Evolutionary conservation across 2,329 filamentous ascomycete species (phyloP).

Genomic region (Drechslerella dactyloides): DNA sequence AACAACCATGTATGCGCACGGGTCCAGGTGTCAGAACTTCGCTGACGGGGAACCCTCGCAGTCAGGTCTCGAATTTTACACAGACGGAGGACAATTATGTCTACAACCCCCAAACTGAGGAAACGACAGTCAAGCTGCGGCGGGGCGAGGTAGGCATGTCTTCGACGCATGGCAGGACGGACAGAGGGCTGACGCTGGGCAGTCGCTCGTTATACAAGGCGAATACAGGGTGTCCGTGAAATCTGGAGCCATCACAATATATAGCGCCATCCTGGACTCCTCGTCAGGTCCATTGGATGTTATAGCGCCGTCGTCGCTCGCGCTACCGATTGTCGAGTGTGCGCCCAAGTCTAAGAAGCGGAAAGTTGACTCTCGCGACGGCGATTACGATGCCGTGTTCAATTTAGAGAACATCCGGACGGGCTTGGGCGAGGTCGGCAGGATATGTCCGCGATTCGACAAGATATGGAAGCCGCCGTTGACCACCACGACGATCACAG

Average conservation of each 20-base stretch:
- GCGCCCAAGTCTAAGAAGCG: constrained; percentile 54
- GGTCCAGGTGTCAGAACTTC: constrained; percentile 2
- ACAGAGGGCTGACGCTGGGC: neutral
- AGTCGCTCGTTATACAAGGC: constrained; percentile 71
- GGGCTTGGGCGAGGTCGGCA: constrained; percentile 64
- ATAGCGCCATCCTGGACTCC: constrained; percentile 68
- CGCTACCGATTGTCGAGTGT: constrained; percentile 70
- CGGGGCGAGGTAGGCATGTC: constrained; percentile 50
- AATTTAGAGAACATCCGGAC: constrained; percentile 63
- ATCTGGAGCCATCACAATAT: constrained; percentile 69
- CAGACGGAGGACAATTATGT: constrained; percentile 51
- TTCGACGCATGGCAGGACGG: neutral
- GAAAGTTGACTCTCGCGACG: constrained; percentile 50
- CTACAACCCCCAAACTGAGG: constrained; percentile 17
- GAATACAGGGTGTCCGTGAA: constrained; percentile 70
- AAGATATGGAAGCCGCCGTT: constrained; percentile 66
- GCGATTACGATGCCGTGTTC: constrained; percentile 63
- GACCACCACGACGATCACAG: constrained; percentile 58
- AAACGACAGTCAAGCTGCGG: constrained; percentile 46
- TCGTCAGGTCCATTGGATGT: constrained; percentile 62
- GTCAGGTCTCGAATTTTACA: constrained; percentile 53
- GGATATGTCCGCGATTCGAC: constrained; percentile 70
- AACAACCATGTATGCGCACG: constrained; percentile 34
- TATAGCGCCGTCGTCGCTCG: constrained; percentile 73
- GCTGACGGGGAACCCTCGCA: constrained; percentile 7